Percentiles rank a stretch among this genome's conserved stretches.
These are phyloP conservation scores for Penicillium olsonii DNA, from an alignment of 2,329 filamentous ascomycete species.

Conservation along the genomic window DNA sequence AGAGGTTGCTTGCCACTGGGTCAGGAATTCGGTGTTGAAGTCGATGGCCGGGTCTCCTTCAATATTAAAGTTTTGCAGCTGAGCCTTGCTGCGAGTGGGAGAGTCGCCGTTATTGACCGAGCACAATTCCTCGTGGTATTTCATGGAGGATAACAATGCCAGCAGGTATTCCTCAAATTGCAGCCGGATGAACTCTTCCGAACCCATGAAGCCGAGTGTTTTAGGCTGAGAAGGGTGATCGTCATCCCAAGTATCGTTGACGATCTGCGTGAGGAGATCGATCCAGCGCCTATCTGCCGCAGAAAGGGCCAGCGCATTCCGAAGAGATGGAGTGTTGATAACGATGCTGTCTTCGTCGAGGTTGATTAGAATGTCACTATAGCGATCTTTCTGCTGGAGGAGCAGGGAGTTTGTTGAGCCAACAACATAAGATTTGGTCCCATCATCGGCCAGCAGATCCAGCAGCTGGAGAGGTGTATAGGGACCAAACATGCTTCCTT, in stretches of 20 bases:
- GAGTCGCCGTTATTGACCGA: constrained; percentile 49
- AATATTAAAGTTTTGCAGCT: constrained; percentile 61
- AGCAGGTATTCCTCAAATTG: constrained; percentile 97
- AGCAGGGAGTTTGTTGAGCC: constrained; percentile 95
- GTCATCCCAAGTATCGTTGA: constrained; percentile 97
- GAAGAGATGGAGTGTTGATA: constrained; percentile 77
- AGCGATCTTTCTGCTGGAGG: constrained; percentile 89
- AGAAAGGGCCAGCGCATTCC: constrained; percentile 73
- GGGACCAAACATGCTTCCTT: constrained; percentile 91
- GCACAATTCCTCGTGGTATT: constrained; percentile 75
- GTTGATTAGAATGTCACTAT: constrained; percentile 95
- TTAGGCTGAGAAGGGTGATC: constrained; percentile 85
- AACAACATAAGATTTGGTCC: constrained; percentile 95
- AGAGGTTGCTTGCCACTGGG: constrained; percentile 83
- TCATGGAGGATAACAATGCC: constrained; percentile 81
- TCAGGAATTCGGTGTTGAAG: constrained; percentile 80
- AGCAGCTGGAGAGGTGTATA: constrained; percentile 96
- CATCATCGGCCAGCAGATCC: constrained; percentile 87
- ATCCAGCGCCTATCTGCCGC: constrained; percentile 93
- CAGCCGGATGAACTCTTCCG: constrained; percentile 93
- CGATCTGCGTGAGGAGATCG: constrained; percentile 87
- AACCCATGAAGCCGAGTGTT: constrained; percentile 90
- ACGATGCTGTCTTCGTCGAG: constrained; percentile 86
- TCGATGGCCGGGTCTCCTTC: constrained; percentile 84
- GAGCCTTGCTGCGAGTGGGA: constrained; percentile 40